Evolutionary conservation across 2,329 filamentous ascomycete species (phyloP).

Genomic region (Hypomyces perniciosus): DNA sequence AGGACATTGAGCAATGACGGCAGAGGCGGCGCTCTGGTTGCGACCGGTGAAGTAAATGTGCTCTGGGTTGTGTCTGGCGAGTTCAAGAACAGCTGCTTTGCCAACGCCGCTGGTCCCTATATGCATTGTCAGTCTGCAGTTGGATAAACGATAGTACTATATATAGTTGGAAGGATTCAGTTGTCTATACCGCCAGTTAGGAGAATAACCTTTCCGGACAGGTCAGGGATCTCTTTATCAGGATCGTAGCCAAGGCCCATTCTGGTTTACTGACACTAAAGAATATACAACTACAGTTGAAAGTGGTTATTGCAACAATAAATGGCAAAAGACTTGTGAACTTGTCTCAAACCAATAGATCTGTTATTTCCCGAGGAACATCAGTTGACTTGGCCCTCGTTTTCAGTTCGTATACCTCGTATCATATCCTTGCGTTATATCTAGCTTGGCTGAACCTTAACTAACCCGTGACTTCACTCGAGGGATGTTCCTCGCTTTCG

Average conservation of each 20-base stretch:
- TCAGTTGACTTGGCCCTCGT: no score
- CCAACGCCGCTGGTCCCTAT: constrained; percentile 54
- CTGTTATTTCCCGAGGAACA: no score
- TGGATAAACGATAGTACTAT: no score
- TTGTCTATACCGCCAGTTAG: constrained; percentile 59
- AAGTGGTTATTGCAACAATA: not conserved
- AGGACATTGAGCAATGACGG: constrained; percentile 25
- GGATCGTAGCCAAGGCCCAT: constrained; percentile 11
- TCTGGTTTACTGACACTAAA: not conserved
- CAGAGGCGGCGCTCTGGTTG: constrained; percentile 26
- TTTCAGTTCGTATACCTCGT: no score
- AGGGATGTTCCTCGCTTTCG: no score
- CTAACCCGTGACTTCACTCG: no score
- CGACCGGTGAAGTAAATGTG: constrained; percentile 25
- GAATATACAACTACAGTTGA: not conserved
- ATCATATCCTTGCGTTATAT: no score
- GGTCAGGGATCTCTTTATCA: constrained; percentile 44
- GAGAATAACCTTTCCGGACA: constrained; percentile 71
- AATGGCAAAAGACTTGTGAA: no score
- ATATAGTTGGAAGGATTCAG: not conserved
- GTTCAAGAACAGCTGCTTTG: constrained; percentile 34
- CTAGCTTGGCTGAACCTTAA: no score
- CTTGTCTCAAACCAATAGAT: no score
- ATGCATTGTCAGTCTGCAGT: constrained; percentile 45
- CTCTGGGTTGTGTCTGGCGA: constrained; percentile 15